Evolutionary conservation across 352 stramenopile species (phyloP), one percentile per base, ranked within the genome.

Genomic region (Globisporangium ultimum): DNA sequence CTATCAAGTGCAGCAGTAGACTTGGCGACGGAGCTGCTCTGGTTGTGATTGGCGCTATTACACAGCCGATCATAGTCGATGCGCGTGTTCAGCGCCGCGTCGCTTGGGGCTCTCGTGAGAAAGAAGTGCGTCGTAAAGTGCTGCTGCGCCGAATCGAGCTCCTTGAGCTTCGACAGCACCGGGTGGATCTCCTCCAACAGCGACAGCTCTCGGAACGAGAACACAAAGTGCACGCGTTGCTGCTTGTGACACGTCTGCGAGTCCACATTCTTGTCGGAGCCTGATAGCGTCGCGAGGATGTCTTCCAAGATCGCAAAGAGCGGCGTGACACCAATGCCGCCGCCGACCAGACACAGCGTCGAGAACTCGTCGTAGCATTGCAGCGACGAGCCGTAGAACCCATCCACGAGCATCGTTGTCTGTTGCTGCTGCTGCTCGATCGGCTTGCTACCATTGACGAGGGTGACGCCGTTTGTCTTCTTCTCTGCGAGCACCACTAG

Each of bases 291-390:
- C 34, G 63, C 60, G 5, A 64, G 62, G 34, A 85, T 78, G 58
- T 84, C 77, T 40, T 87, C 72, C 32, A 87, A 55, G 36, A 85
- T 80, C 3, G 70, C 71, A 22, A 88, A 75, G 36, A 86, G 36
- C 10, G 78, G 76, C 5, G 78, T 84, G 24, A 71, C 63, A 7
- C 73, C 78, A 32, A 84, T 86, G 17, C 78, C 75, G 4, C 76
- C 73, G 50, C 67, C 74, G 22, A 86, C 38, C 7, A 88, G 36
- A 45, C 72, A 81, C 14, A 88, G 32, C 0, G 67, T 81, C 9
- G 60, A 55, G 57, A 81, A 84, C 55, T 79, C 55, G 0, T 72
- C 61, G 53, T 85, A 84, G n/a, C 48, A 58, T 11, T 71, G 63
- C 7, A 84, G 52, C 34, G 76, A 84, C 17, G 71, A 42, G 1